Base-by-base conservation (phyloP, 345 rosid species). In the Stellera chamaejasme region DNA sequence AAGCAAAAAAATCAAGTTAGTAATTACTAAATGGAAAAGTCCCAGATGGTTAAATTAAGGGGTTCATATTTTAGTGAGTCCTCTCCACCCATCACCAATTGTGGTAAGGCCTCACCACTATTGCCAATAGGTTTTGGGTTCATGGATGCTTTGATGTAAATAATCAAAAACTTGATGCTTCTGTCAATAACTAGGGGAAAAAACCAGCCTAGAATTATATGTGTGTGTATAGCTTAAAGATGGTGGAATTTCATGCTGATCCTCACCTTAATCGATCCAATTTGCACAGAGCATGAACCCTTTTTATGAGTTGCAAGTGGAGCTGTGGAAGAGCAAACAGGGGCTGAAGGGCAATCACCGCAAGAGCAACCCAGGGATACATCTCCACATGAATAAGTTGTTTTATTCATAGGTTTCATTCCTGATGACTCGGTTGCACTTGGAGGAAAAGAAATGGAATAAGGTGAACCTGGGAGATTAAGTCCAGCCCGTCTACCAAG, bases 321-420 rank as follows among this genome's bases (percentile, higher is more conserved):
- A 57, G 75, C 78, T 58, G 75, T 67, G 63, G 65, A 77, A 5
- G 91, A 76, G 80, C 99, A 93, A 61, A 69, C 81, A 74, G 82
- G 44, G 60, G 97, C 75, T 48, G 84, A 73, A 56, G 86, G 84
- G 71, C 97, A 93, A 80, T 93, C 99, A 59, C 99, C 99, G 49
- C 99, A 93, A 72, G 99, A 93, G 67, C 97, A 93, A 25, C 96
- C 94, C 61, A 93, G 82, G 19, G 92, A 75, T 66, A 67, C 79
- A 70, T 89, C 99, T 67, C 71, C 65, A 50, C 99, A 93, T 15
- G 96, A 82, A 74, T 86, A 89, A 32, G 83, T 63, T 58, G 99
- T 78, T 54, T 80, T 90, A 66, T 93, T 89, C 99, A 89, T 93
- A 45, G 96, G 75, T 69, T 58, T 79, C 87, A 93, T 84, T 70